Percentiles rank a stretch among this genome's conserved stretches.
These are phyloP conservation scores for Chaetomium sp. DNA, from an alignment of 2,329 filamentous ascomycete species.

Conservation along the genomic window DNA sequence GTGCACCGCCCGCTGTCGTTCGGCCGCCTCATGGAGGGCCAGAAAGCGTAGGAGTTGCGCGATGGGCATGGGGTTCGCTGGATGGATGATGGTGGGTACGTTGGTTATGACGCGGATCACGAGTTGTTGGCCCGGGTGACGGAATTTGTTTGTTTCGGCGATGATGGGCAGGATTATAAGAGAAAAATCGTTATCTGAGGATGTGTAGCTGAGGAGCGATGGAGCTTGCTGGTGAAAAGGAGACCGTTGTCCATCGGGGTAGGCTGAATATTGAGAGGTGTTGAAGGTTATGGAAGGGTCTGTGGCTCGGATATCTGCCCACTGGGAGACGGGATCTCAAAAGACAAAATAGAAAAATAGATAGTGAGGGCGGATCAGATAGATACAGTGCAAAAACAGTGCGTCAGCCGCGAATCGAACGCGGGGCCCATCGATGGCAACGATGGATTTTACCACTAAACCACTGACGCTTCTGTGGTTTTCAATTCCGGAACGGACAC, in stretches of 20 bases:
- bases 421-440: conserved; percentile 44
- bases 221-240: too few species aligned
- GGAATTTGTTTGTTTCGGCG: too few species aligned
- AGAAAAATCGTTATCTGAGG: neutral
- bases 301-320: too few species aligned
- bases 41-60: conserved; percentile 36
- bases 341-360: neutral
- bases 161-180: neutral
- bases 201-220: too few species aligned
- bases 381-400: neutral
- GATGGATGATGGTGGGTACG: conserved; percentile 33
- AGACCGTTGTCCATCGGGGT: too few species aligned
- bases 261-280: too few species aligned
- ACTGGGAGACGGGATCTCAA: neutral
- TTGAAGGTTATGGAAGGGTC: too few species aligned
- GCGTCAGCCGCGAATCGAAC: conserved; percentile 26
- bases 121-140: conserved; percentile 13
- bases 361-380: neutral
- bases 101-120: conserved; percentile 35
- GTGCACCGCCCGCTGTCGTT: conserved; percentile 37
- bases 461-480: conserved; percentile 29
- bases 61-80: conserved; percentile 22
- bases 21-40: conserved; percentile 39
- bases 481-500: neutral
- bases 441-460: conserved; percentile 50